Evolutionary conservation across 2,329 filamentous ascomycete species (phyloP).

Genomic region (Trichoderma hamatum): DNA sequence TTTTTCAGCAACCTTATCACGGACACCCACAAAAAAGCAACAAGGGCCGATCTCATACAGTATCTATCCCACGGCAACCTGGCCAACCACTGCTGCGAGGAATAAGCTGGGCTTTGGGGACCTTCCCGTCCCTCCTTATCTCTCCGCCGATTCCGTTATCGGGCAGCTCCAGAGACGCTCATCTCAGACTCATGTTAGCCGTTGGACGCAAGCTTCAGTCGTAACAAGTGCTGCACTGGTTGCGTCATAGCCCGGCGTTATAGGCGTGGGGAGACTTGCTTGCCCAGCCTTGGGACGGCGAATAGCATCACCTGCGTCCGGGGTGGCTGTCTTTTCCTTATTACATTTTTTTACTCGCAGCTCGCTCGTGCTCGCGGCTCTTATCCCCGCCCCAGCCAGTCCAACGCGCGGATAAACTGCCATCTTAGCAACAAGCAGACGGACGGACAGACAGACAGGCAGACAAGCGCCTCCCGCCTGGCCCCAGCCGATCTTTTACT

Average conservation of each 20-base stretch:
- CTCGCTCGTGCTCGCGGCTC: constrained; percentile 15
- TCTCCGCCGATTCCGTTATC: constrained; percentile 27
- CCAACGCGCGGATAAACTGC: not conserved
- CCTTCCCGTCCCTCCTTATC: constrained; percentile 20
- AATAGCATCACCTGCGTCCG: constrained; percentile 20
- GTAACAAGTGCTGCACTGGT: constrained; percentile 6
- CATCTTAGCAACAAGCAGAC: not conserved
- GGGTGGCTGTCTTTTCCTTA: not conserved
- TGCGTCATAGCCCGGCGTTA: constrained; percentile 23
- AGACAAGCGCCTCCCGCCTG: not conserved
- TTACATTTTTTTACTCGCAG: not conserved
- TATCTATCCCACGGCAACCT: constrained; percentile 17
- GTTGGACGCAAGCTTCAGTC: constrained; percentile 10
- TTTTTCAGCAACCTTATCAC: constrained; percentile 26
- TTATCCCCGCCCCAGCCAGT: constrained; percentile 8
- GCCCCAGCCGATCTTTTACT: not conserved
- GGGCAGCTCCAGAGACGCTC: constrained; percentile 8
- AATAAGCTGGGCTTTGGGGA: not conserved
- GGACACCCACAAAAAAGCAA: constrained; percentile 22
- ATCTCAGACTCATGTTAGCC: not conserved
- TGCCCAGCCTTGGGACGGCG: constrained; percentile 9
- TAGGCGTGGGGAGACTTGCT: constrained; percentile 18
- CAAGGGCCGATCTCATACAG: constrained; percentile 24
- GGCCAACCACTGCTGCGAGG: constrained; percentile 16
- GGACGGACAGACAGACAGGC: not conserved